Conservation (phyloP, 495 filamentous ascomycete genomes). For the Lepraria neglecta region DNA sequence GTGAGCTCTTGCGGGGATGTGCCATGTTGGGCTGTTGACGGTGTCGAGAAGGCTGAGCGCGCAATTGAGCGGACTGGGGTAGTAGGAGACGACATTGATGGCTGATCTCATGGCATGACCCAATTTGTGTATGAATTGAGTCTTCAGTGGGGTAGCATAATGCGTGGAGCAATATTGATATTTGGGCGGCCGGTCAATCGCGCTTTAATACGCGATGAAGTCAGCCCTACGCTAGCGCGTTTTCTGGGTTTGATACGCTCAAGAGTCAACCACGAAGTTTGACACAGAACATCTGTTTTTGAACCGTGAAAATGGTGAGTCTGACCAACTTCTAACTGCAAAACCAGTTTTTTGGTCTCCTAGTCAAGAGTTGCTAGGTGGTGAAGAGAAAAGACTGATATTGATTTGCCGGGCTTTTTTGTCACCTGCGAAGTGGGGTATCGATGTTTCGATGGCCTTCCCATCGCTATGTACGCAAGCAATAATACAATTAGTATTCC, state of each 20-base stretch:
- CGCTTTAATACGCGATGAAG: constrained; percentile 12
- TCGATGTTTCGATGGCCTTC: too few relatives aligned
- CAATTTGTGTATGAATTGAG: neutral
- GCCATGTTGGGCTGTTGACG: constrained; percentile 16
- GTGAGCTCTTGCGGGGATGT: constrained; percentile 40
- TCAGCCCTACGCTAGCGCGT: constrained; percentile 17
- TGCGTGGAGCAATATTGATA: neutral
- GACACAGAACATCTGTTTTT: too few relatives aligned
- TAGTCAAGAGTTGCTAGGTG: neutral
- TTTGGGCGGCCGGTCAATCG: neutral
- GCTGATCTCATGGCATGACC: neutral
- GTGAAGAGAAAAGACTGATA: neutral
- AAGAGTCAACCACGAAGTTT: neutral
- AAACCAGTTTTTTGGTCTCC: too few relatives aligned
- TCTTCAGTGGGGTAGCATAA: neutral
- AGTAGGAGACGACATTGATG: constrained; percentile 12
- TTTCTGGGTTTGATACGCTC: constrained; percentile 2
- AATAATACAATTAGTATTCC: too few relatives aligned
- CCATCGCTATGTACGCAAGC: too few relatives aligned
- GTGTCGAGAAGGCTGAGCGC: constrained; percentile 14
- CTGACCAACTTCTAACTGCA: too few relatives aligned
- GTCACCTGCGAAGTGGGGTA: too few relatives aligned
- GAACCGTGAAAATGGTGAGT: too few relatives aligned
- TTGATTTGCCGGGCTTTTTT: too few relatives aligned
- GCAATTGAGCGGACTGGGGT: constrained; percentile 17